Conservation (phyloP, 192 early-diverging fungal species). For the Backusella westeae region DNA sequence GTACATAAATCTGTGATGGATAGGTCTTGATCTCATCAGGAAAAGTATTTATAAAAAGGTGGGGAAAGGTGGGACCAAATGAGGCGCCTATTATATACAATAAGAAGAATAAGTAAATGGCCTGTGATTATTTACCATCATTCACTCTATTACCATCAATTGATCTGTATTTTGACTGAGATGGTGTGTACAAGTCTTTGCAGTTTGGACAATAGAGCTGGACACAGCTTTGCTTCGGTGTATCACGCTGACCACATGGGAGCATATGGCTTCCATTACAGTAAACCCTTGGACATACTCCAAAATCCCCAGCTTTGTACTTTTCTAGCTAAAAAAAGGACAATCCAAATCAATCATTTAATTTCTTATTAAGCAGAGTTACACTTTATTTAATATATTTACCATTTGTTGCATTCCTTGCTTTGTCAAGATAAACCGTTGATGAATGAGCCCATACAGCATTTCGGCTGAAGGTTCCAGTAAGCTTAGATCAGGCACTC, state of each 20-base stretch:
- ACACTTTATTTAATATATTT: constrained; percentile 27
- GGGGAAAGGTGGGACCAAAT: constrained; percentile 96
- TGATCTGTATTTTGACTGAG: constrained; percentile 62
- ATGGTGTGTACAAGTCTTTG: constrained; percentile 74
- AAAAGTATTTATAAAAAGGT: constrained; percentile 88
- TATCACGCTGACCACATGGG: constrained; percentile 72
- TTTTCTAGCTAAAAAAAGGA: constrained; percentile 52
- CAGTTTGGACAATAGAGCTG: constrained; percentile 81
- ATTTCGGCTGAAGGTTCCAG: constrained; percentile 87
- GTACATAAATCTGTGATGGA: constrained; percentile 64
- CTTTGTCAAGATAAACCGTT: constrained; percentile 87
- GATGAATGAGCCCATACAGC: constrained; percentile 94
- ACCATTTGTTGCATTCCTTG: constrained; percentile 84
- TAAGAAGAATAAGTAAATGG: not conserved
- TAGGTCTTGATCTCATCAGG: constrained; percentile 67
- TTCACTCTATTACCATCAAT: constrained; percentile 59
- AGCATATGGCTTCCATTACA: constrained; percentile 62
- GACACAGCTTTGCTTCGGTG: constrained; percentile 65
- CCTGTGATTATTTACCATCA: not conserved
- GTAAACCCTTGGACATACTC: constrained; percentile 69
- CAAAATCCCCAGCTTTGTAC: constrained; percentile 76
- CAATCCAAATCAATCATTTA: not conserved
- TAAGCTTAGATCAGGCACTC: constrained; percentile 68
- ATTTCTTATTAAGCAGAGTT: not conserved
- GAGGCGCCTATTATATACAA: constrained; percentile 69